These are phyloP conservation scores for Colletotrichum falcatum DNA, from an alignment of 2,329 filamentous ascomycete species.

Conservation along the genomic window DNA sequence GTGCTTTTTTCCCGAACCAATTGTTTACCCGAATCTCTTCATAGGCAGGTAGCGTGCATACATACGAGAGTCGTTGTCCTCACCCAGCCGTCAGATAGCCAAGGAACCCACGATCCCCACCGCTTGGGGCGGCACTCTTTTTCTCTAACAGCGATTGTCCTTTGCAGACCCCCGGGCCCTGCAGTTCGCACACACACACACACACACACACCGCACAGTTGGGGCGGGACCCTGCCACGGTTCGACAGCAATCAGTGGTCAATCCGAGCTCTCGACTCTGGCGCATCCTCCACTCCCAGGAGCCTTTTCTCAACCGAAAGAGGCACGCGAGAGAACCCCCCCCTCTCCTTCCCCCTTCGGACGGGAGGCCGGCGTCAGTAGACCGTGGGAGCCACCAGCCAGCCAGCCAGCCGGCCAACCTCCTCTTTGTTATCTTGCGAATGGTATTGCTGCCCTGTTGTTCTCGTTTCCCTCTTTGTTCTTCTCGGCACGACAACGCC, in stretches of 20 bases:
- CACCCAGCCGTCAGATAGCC: not conserved
- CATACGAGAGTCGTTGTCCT: not conserved
- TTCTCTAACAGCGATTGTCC: not conserved
- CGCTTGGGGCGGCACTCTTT: not conserved
- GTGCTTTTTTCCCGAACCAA: not conserved
- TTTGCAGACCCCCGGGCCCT: conserved; percentile 14
- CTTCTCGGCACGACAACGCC: not conserved
- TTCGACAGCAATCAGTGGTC: conserved; percentile 28
- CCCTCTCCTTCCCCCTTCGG: not conserved
- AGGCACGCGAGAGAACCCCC: conserved; percentile 15
- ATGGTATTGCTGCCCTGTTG: not conserved
- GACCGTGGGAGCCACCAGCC: not conserved
- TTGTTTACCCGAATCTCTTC: no score
- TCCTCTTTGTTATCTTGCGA: conserved; percentile 4
- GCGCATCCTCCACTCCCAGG: conserved; percentile 12
- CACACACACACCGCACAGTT: conserved; percentile 30
- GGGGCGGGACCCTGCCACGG: conserved; percentile 31
- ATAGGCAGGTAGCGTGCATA: no score
- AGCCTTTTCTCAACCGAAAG: conserved; percentile 9
- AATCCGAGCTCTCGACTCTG: conserved; percentile 1
- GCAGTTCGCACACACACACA: conserved; percentile 14
- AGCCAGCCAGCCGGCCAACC: conserved; percentile 9
- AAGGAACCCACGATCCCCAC: not conserved
- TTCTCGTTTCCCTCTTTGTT: not conserved
- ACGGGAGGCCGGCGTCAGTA: conserved; percentile 8